Conservation (phyloP, 495 filamentous ascomycete genomes). For the Copromyces sp. region DNA sequence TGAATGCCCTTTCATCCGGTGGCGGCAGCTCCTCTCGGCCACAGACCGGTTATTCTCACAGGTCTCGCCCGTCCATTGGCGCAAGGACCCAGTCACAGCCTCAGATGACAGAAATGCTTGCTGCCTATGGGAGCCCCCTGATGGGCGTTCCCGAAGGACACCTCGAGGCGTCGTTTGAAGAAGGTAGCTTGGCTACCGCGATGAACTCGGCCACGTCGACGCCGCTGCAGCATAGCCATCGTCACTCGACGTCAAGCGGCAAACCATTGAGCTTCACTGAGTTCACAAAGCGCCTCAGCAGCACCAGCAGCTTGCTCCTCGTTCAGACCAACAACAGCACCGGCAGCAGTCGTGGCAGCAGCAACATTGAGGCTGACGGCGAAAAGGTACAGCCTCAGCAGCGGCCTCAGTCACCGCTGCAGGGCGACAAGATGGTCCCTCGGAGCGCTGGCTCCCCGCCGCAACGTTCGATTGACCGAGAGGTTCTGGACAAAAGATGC, state of each 20-base stretch:
- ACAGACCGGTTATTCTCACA: constrained; percentile 35
- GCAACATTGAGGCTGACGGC: constrained; percentile 17
- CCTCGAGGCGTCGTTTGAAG: constrained; percentile 6
- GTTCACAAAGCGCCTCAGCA: constrained; percentile 43
- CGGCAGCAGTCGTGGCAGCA: constrained; percentile 37
- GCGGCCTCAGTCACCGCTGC: neutral
- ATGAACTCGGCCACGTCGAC: constrained; percentile 9
- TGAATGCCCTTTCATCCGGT: constrained; percentile 23
- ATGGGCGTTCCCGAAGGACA: constrained; percentile 1
- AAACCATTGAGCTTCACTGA: constrained; percentile 45
- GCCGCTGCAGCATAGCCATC: constrained; percentile 19
- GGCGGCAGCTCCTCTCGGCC: constrained; percentile 22
- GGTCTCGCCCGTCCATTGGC: constrained; percentile 9
- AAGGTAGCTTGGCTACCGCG: constrained; percentile 8
- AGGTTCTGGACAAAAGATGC: constrained; percentile 15
- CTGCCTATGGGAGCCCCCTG: constrained; percentile 6
- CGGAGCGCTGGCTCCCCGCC: neutral
- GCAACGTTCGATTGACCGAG: constrained; percentile 9
- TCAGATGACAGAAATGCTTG: constrained; percentile 23
- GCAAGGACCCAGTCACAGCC: constrained; percentile 38
- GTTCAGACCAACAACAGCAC: constrained; percentile 41
- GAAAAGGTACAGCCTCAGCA: constrained; percentile 5
- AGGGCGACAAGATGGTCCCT: neutral
- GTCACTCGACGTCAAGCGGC: constrained; percentile 32
- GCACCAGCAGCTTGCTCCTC: constrained; percentile 41